Conservation (phyloP, 1,139 yeast genomes). For the Candida mesenterica region DNA sequence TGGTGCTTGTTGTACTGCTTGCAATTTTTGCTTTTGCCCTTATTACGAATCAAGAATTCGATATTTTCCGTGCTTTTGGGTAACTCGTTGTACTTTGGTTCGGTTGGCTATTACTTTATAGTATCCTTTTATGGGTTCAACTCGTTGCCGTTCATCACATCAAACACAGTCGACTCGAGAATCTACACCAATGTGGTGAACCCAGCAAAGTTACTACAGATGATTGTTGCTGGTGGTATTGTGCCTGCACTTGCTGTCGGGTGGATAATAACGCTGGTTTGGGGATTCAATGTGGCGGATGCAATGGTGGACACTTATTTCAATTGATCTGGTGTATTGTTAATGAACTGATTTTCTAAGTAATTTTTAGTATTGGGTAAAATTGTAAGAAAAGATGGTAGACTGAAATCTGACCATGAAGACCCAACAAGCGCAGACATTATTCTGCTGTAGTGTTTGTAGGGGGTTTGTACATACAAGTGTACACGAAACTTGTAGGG, state of each 20-base stretch:
- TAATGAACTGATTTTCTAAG: too few relatives aligned
- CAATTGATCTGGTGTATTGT: constrained; percentile 26
- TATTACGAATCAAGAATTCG: constrained; percentile 63
- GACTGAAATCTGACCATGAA: too few relatives aligned
- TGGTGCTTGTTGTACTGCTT: constrained; percentile 77
- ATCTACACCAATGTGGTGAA: constrained; percentile 29
- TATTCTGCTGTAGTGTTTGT: too few relatives aligned
- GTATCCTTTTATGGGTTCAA: constrained; percentile 87
- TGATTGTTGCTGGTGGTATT: constrained; percentile 39
- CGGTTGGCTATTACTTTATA: constrained; percentile 72
- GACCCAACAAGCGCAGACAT: too few relatives aligned
- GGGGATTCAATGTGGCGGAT: constrained; percentile 71
- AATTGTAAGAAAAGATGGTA: too few relatives aligned
- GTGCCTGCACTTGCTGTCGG: constrained; percentile 55
- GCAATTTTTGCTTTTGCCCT: constrained; percentile 74
- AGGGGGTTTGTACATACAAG: too few relatives aligned
- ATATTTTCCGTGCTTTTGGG: constrained; percentile 65
- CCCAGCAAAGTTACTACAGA: constrained; percentile 38
- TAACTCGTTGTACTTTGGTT: constrained; percentile 70
- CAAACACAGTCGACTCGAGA: constrained; percentile 41
- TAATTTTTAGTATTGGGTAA: too few relatives aligned
- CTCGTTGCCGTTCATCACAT: constrained; percentile 73
- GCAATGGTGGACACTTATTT: constrained; percentile 70
- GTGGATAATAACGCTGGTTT: constrained; percentile 56
- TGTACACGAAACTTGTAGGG: too few relatives aligned